Evolutionary conservation across 495 filamentous ascomycete species (phyloP).

Genomic region (Xylaria bambusicola): DNA sequence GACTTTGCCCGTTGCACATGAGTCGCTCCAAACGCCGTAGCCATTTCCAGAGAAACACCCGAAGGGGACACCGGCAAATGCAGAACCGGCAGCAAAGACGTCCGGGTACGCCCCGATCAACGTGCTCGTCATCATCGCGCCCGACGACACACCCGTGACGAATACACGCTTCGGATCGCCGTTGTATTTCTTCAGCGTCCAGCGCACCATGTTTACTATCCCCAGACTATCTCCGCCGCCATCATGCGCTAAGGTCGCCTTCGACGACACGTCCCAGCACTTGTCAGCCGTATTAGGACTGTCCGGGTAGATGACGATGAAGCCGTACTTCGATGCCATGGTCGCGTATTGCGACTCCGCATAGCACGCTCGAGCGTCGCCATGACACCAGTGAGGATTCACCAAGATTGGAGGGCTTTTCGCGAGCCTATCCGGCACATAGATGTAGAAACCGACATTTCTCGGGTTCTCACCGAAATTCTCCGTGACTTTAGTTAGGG

Average conservation of each 20-base stretch:
- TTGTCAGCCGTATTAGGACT: constrained; percentile 49
- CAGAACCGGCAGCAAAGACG: constrained; percentile 47
- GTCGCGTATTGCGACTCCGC: constrained; percentile 44
- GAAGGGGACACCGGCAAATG: constrained; percentile 61
- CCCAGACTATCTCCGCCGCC: constrained; percentile 60
- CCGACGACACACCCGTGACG: constrained; percentile 51
- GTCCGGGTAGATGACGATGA: constrained; percentile 59
- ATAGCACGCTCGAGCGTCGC: constrained; percentile 37
- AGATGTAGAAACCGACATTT: constrained; percentile 57
- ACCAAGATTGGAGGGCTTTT: constrained; percentile 57
- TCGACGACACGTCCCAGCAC: constrained; percentile 61
- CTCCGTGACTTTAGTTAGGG: constrained; percentile 38
- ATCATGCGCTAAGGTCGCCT: constrained; percentile 54
- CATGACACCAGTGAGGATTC: constrained; percentile 57
- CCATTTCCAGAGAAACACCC: constrained; percentile 58
- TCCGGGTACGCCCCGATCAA: constrained; percentile 43
- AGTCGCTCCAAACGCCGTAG: constrained; percentile 47
- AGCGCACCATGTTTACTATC: constrained; percentile 64
- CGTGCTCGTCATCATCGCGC: constrained; percentile 55
- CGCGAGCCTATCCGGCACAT: constrained; percentile 53
- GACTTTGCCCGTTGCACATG: constrained; percentile 45
- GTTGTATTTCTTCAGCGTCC: constrained; percentile 44
- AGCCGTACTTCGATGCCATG: constrained; percentile 51
- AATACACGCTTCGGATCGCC: constrained; percentile 49
- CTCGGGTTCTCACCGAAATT: constrained; percentile 52